Conservation (phyloP, 352 stramenopile genomes). For the Pythium sp. region DNA sequence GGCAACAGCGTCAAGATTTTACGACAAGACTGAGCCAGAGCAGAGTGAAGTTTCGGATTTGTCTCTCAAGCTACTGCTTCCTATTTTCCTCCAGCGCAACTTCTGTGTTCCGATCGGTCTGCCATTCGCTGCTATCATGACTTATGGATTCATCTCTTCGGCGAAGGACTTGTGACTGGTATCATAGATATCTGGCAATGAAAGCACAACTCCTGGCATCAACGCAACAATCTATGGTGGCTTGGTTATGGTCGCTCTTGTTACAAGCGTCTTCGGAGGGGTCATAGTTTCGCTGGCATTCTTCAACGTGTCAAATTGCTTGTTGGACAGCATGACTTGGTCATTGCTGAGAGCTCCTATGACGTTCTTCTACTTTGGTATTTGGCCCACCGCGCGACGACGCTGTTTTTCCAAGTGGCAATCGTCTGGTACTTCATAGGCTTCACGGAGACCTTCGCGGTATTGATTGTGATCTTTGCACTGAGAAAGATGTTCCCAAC, state of each 20-base stretch:
- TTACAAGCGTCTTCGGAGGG: not conserved
- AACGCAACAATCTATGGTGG: not conserved
- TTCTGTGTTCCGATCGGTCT: not conserved
- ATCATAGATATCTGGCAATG: not conserved
- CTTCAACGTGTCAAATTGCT: not conserved
- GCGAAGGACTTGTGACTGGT: not conserved
- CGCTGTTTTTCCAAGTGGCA: not conserved
- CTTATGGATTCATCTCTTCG: not conserved
- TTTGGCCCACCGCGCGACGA: not conserved
- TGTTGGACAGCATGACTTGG: not conserved
- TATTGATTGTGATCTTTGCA: not conserved
- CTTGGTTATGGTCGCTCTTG: not conserved
- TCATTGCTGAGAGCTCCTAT: not conserved
- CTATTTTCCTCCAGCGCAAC: not conserved
- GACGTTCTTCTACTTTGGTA: not conserved
- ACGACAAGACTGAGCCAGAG: not conserved
- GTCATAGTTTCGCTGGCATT: not conserved
- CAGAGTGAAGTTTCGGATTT: not conserved
- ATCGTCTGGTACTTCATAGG: not conserved
- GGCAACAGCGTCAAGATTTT: not conserved
- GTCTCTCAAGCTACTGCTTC: not conserved
- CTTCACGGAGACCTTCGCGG: not conserved
- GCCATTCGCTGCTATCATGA: not conserved
- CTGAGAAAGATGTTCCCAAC: not conserved
- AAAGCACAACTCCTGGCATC: not conserved